phyloP scores from a whole-genome alignment of 2,329 filamentous ascomycete species.

The Epichloe glyceriae region DNA sequence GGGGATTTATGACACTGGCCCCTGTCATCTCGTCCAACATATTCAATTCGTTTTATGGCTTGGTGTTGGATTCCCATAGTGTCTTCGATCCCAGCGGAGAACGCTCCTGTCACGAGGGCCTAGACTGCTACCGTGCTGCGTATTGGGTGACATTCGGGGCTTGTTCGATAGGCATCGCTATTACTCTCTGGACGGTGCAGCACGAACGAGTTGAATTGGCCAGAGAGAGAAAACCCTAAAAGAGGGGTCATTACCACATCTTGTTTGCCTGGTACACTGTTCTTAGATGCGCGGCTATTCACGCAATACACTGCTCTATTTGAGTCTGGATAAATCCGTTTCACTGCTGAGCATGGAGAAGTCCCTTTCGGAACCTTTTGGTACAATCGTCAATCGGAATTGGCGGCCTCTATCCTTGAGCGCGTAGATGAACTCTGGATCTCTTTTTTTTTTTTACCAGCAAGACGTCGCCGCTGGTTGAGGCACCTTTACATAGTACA shows the following conservation, averaged over 20 bases:
- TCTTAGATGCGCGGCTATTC: background rate
- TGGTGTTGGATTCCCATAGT: constrained; percentile 70
- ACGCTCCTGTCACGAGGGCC: constrained; percentile 61
- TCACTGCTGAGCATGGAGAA: too few species aligned
- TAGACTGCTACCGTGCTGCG: constrained; percentile 68
- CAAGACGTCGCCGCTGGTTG: too few species aligned
- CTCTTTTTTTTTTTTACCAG: too few species aligned
- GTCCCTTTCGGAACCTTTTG: too few species aligned
- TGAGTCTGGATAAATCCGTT: too few species aligned
- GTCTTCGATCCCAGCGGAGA: constrained; percentile 55
- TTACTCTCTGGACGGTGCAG: constrained; percentile 59
- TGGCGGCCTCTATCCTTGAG: too few species aligned
- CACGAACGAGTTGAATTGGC: constrained; percentile 34
- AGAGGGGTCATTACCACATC: background rate
- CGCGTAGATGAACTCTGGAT: too few species aligned
- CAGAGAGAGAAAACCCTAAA: constrained; percentile 17
- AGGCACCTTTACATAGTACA: background rate
- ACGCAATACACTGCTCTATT: background rate
- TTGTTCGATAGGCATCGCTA: constrained; percentile 52
- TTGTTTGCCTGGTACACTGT: background rate
- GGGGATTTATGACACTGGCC: constrained; percentile 87
- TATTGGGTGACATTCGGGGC: constrained; percentile 68
- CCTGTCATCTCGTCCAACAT: constrained; percentile 80
- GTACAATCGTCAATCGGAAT: too few species aligned
- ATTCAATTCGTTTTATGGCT: constrained; percentile 86